These are phyloP conservation scores for Zostera marina DNA, from an alignment of 116 monocot genomes.

Conservation along the genomic window DNA sequence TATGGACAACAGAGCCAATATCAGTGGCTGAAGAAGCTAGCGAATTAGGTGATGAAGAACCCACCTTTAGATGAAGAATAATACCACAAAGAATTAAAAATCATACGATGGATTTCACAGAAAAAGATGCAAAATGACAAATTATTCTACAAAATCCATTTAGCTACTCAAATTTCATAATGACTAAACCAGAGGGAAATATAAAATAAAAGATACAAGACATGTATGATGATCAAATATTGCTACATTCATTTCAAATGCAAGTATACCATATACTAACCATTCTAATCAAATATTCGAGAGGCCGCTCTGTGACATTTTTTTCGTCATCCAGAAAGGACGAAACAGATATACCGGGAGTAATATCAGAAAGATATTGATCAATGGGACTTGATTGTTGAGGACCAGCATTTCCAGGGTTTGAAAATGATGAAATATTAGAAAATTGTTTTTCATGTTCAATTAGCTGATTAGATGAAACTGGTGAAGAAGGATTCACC, in stretches of 20 bases:
- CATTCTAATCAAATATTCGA: conserved; percentile 58
- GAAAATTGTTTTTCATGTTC: conserved; percentile 50
- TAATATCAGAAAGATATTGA: conserved; percentile 62
- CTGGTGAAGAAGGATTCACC: conserved; percentile 55
- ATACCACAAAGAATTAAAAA: too few relatives aligned
- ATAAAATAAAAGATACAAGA: neutral
- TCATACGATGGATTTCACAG: too few relatives aligned
- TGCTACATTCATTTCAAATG: too few relatives aligned
- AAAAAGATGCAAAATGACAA: too few relatives aligned
- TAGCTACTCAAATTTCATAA: too few relatives aligned
- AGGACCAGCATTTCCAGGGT: conserved; percentile 21
- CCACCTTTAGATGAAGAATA: conserved; percentile 34
- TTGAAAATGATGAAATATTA: conserved; percentile 22
- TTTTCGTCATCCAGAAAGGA: conserved; percentile 58
- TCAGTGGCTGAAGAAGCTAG: conserved; percentile 59
- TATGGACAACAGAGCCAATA: conserved; percentile 66
- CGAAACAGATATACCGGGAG: conserved; percentile 92
- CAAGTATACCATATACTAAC: conserved; percentile 24
- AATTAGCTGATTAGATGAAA: conserved; percentile 45
- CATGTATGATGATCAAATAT: neutral
- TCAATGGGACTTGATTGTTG: conserved; percentile 23
- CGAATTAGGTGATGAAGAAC: conserved; percentile 25
- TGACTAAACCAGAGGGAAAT: too few relatives aligned
- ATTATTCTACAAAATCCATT: too few relatives aligned
- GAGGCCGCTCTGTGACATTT: conserved; percentile 38